Percentiles rank a stretch among this genome's conserved stretches.
Evolutionary conservation across 345 rosid species (phyloP).

Genomic region (Eucalyptus urophylla): DNA sequence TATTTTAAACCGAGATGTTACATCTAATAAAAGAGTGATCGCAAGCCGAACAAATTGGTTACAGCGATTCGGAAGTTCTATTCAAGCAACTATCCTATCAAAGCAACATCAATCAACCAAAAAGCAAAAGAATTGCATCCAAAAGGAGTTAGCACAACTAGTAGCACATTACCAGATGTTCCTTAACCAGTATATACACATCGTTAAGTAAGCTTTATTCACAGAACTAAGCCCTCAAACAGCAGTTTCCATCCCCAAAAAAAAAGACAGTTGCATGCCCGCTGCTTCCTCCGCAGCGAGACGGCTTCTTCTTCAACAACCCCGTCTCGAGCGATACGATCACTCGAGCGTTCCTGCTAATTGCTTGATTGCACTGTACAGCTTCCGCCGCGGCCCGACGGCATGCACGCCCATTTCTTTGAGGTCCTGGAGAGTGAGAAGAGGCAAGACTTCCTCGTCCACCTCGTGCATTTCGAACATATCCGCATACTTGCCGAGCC

Average conservation of each 20-base stretch:
- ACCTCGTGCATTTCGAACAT: constrained; percentile 43
- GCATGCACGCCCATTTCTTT: constrained; percentile 50
- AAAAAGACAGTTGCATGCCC: neutral
- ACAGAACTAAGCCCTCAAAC: neutral
- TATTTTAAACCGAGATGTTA: neutral
- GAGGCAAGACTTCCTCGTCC: constrained; percentile 35
- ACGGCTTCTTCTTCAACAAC: neutral
- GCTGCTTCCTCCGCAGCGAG: neutral
- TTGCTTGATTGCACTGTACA: constrained; percentile 33
- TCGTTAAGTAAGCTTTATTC: neutral
- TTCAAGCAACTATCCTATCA: neutral
- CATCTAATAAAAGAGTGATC: neutral
- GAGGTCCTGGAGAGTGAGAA: constrained; percentile 48
- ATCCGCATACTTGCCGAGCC: constrained; percentile 35
- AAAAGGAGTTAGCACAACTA: neutral
- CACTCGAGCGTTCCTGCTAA: constrained; percentile 2
- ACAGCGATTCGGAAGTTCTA: neutral
- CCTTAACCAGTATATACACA: neutral
- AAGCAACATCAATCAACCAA: neutral
- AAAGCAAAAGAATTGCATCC: neutral
- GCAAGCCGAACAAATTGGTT: neutral
- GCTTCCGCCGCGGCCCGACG: constrained; percentile 46
- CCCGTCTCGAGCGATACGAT: neutral
- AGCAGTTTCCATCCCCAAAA: neutral
- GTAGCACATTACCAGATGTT: neutral